A percentile compares a stretch with the other conserved stretches of the same genome.
Conservation (phyloP, 1,284 basidiomycete species). For the Trichosporon inkin region DNA sequence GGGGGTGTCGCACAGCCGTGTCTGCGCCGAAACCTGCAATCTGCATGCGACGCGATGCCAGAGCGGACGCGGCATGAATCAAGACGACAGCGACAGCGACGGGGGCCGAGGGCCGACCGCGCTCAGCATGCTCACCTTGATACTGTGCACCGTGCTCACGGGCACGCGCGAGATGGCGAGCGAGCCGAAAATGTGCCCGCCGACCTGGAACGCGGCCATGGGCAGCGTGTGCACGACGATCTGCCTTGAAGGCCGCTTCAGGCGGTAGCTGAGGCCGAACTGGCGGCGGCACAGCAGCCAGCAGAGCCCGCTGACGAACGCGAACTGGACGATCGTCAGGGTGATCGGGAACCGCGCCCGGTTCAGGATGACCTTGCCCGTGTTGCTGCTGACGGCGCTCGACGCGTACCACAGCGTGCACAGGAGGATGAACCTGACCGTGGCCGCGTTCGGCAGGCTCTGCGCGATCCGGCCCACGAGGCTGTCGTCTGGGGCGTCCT, state of each 20-base stretch:
- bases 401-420: conserved; percentile 51
- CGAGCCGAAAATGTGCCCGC: conserved; percentile 95
- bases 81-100: too few species aligned
- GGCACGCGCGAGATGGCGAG: conserved; percentile 94
- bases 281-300: conserved; percentile 68
- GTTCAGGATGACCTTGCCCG: conserved; percentile 52
- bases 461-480: not conserved
- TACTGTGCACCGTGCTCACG: conserved; percentile 97
- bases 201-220: conserved; percentile 86
- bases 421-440: conserved; percentile 45
- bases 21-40: too few species aligned
- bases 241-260: conserved; percentile 65
- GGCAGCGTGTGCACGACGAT: conserved; percentile 77
- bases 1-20: too few species aligned
- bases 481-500: not conserved
- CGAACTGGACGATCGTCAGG: conserved; percentile 96
- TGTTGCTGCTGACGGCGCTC: conserved; percentile 51
- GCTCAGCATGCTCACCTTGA: too few species aligned
- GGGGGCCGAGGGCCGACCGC: too few species aligned
- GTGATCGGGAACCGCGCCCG: conserved; percentile 51
- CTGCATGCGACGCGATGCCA: too few species aligned
- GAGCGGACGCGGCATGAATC: too few species aligned
- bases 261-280: conserved; percentile 54
- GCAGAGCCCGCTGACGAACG: conserved; percentile 84
- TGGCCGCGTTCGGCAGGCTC: conserved; percentile 31